These are phyloP conservation scores for Zangia roseola DNA, from an alignment of 768 basidiomycete species.

Conservation along the genomic window DNA sequence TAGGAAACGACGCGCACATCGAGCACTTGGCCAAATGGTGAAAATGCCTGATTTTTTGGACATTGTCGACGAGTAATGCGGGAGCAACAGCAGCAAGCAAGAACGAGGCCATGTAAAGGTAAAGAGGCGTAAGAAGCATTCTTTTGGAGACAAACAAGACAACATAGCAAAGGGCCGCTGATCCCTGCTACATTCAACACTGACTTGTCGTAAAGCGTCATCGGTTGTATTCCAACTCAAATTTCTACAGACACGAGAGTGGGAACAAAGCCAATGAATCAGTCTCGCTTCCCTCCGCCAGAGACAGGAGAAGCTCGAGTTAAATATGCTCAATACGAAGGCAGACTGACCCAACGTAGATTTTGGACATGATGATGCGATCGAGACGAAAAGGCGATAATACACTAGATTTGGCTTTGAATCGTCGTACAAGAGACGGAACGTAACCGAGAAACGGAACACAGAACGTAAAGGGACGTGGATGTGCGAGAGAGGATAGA, in stretches of 20 bases:
- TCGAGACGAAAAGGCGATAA: constrained; percentile 29
- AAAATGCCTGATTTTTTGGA: constrained; percentile 67
- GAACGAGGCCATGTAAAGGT: constrained; percentile 27
- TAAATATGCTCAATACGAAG: constrained; percentile 45
- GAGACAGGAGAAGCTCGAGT: constrained; percentile 45
- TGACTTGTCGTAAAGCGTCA: constrained; percentile 85
- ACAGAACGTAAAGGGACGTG: constrained; percentile 46
- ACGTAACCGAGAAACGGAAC: constrained; percentile 57
- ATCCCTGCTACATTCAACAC: constrained; percentile 48
- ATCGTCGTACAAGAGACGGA: constrained; percentile 50
- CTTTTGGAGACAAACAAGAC: constrained; percentile 38
- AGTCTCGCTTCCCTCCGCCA: constrained; percentile 50
- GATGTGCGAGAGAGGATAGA: constrained; percentile 46
- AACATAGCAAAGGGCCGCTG: constrained; percentile 40
- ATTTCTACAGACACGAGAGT: constrained; percentile 67
- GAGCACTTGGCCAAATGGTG: constrained; percentile 73
- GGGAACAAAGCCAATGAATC: constrained; percentile 45
- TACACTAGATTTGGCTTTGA: constrained; percentile 50
- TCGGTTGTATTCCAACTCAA: constrained; percentile 96
- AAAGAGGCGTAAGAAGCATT: constrained; percentile 30
- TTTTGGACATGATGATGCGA: constrained; percentile 62
- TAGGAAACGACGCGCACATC: constrained; percentile 75
- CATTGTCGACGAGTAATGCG: constrained; percentile 19
- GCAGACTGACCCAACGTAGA: constrained; percentile 93
- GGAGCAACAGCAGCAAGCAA: constrained; percentile 15